These are phyloP conservation scores for Geosmithia putterillii DNA, from an alignment of 2,329 filamentous ascomycete genomes.

Conservation along the genomic window DNA sequence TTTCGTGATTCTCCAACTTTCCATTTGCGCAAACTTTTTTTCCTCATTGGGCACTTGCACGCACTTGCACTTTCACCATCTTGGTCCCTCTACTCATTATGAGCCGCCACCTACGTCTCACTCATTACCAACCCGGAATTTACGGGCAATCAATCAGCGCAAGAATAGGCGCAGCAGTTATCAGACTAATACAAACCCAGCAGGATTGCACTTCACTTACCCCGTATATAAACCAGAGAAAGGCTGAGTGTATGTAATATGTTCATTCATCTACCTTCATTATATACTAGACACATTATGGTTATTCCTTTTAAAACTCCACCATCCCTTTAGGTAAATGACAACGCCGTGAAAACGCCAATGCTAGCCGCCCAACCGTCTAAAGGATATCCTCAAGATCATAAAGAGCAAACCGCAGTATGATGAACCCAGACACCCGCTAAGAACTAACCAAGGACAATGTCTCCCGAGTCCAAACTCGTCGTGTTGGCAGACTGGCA, in stretches of 20 bases:
- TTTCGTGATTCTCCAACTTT: constrained; percentile 1
- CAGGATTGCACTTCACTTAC: too few relatives aligned
- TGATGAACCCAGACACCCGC: neutral
- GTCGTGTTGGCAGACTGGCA: neutral
- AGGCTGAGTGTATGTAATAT: too few relatives aligned
- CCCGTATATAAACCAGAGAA: too few relatives aligned
- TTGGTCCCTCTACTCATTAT: neutral
- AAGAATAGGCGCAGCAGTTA: too few relatives aligned
- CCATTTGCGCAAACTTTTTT: neutral
- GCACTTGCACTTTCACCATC: neutral
- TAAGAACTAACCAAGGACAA: neutral
- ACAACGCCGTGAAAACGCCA: neutral
- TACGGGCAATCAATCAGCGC: too few relatives aligned
- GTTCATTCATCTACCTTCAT: neutral
- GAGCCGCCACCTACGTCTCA: neutral
- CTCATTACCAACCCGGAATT: neutral
- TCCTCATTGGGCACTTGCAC: neutral
- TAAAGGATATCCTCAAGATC: constrained; percentile 2
- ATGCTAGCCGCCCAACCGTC: neutral
- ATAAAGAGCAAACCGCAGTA: neutral
- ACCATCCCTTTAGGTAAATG: neutral
- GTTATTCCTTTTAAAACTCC: neutral
- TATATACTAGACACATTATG: neutral
- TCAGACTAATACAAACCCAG: too few relatives aligned
- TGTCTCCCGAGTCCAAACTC: neutral